Percentiles rank a stretch among this genome's conserved stretches.
phyloP scores from a whole-genome alignment of 176 grass and related monocot genomes.

The Hsuehochloa calcarea region DNA sequence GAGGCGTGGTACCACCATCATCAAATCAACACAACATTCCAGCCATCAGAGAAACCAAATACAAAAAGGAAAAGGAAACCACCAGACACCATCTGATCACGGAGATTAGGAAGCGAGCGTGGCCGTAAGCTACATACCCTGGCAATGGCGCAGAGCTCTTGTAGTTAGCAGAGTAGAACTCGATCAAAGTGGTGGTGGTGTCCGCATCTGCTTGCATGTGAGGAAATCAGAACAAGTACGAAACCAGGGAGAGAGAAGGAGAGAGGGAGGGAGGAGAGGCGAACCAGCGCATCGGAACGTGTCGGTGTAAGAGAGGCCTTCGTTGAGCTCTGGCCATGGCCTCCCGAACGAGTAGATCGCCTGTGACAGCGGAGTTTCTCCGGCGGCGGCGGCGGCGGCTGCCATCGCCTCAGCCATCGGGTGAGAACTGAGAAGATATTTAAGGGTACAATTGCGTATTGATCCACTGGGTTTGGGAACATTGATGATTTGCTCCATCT shows the following conservation, averaged over 20 bases:
- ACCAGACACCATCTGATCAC: neutral
- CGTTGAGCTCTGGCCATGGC: slow-evolving; percentile 81
- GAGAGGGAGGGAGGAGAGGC: neutral
- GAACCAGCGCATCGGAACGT: slow-evolving; percentile 53
- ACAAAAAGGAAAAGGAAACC: neutral
- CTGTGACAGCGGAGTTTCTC: neutral
- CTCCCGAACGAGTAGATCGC: slow-evolving; percentile 60
- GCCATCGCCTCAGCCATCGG: slow-evolving; percentile 14
- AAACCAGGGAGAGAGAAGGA: neutral
- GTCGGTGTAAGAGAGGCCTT: slow-evolving; percentile 77
- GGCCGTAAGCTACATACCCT: slow-evolving; percentile 41
- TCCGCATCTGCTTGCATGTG: slow-evolving; percentile 26
- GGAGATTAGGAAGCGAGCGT: neutral
- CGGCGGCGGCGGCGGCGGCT: slow-evolving; percentile 27
- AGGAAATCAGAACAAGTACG: slow-evolving; percentile 11
- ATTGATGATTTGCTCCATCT: too few species aligned
- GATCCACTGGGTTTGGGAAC: neutral
- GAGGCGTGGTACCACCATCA: neutral
- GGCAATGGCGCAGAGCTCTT: slow-evolving; percentile 75
- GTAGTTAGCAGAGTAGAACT: slow-evolving; percentile 73
- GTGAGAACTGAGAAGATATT: neutral
- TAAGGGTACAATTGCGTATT: neutral
- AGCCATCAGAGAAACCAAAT: slow-evolving; percentile 23
- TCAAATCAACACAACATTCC: slow-evolving; percentile 23
- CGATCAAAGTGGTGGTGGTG: slow-evolving; percentile 44